Evolutionary conservation across 1,139 yeast species (phyloP).

Genomic region (Candida freyschussii): DNA sequence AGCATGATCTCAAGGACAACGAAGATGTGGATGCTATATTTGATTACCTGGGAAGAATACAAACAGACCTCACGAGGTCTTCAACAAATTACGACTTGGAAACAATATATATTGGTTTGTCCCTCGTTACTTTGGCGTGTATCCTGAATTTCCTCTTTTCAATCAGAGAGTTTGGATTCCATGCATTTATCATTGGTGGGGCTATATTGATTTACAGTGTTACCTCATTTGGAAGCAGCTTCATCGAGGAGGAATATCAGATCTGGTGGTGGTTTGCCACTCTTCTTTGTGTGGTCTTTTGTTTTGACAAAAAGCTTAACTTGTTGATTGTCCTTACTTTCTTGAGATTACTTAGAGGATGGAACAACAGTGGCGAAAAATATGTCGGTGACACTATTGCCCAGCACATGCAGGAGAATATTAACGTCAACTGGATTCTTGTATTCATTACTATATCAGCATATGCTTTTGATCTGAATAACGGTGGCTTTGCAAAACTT

Average conservation of each 20-base stretch:
- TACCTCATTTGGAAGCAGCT: constrained; percentile 80
- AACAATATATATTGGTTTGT: constrained; percentile 47
- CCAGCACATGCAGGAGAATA: constrained; percentile 26
- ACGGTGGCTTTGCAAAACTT: constrained; percentile 20
- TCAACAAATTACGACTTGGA: constrained; percentile 70
- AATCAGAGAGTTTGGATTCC: constrained; percentile 14
- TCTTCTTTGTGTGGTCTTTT: constrained; percentile 23
- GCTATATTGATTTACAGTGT: constrained; percentile 44
- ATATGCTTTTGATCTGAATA: constrained; percentile 16
- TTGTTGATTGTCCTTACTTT: constrained; percentile 36
- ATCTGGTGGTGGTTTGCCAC: constrained; percentile 84
- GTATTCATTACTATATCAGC: constrained; percentile 38
- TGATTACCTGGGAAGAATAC: constrained; percentile 44
- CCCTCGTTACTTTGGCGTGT: constrained; percentile 31
- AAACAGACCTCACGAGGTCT: constrained; percentile 51
- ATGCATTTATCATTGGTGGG: constrained; percentile 28
- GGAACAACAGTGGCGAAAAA: constrained; percentile 93
- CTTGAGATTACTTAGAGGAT: constrained; percentile 65
- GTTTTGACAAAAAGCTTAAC: constrained; percentile 14
- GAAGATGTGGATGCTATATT: constrained; percentile 20
- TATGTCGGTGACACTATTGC: constrained; percentile 47
- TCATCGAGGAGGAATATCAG: constrained; percentile 97
- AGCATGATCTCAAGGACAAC: constrained; percentile 11
- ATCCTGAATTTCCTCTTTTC: constrained; percentile 25
- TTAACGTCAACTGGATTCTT: constrained; percentile 45